Conservation (phyloP, 2,329 filamentous ascomycete genomes). For the Penicillium oxalicum region DNA sequence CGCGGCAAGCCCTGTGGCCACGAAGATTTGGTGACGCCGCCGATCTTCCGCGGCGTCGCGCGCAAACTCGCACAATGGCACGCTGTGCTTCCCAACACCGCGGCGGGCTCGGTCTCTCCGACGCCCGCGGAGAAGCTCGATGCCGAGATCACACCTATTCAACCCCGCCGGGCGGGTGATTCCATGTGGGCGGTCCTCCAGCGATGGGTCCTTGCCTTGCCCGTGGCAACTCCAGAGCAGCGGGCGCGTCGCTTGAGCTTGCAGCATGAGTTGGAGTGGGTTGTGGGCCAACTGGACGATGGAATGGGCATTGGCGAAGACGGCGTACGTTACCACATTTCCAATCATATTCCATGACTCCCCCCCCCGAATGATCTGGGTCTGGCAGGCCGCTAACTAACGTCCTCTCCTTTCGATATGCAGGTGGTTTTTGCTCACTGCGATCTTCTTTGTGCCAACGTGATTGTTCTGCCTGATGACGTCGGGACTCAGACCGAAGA, state of each 20-base stretch:
- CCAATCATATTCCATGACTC: background rate
- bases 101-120: constrained; percentile 30
- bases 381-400: background rate
- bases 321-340: constrained; percentile 49
- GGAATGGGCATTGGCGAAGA: constrained; percentile 69
- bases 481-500: constrained; percentile 30
- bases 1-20: constrained; percentile 73
- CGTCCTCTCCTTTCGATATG: background rate
- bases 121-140: constrained; percentile 16
- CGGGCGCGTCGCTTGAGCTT: constrained; percentile 60
- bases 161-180: constrained; percentile 57
- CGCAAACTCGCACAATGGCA: constrained; percentile 88
- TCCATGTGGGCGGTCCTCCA: constrained; percentile 95
- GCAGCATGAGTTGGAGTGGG: constrained; percentile 66
- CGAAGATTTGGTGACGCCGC: constrained; percentile 67
- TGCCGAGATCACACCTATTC: constrained; percentile 15
- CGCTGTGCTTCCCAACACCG: constrained; percentile 57
- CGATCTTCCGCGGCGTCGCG: constrained; percentile 78
- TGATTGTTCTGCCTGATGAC: constrained; percentile 65
- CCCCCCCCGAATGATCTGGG: too few relatives aligned
- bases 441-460: constrained; percentile 92
- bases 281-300: constrained; percentile 67
- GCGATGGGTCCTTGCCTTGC: constrained; percentile 87
- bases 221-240: constrained; percentile 64
- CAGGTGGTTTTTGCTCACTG: constrained; percentile 90